Evolutionary conservation across 1,284 basidiomycete species (phyloP).

Genomic region (Sporisorium iseilematis-ciliati): DNA sequence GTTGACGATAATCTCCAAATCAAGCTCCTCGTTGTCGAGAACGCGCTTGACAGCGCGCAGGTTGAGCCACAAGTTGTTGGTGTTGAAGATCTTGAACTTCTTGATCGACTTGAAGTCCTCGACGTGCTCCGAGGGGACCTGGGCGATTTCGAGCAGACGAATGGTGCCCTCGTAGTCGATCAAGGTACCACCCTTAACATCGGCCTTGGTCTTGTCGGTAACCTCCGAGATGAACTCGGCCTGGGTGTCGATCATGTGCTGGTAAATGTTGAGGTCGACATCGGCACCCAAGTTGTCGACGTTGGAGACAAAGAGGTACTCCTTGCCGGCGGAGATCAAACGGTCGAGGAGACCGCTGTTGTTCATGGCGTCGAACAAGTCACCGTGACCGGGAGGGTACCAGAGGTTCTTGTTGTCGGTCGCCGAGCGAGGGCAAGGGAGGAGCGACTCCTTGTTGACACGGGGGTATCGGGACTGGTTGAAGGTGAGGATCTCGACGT

Average conservation of each 20-base stretch:
- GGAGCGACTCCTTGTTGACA: constrained; percentile 92
- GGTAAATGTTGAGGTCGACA: constrained; percentile 77
- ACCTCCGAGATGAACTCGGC: constrained; percentile 74
- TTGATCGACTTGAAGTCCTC: constrained; percentile 95
- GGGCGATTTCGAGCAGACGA: constrained; percentile 96
- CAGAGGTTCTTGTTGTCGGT: constrained; percentile 94
- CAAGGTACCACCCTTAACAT: constrained; percentile 97
- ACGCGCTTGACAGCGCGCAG: constrained; percentile 89
- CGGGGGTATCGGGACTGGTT: constrained; percentile 99
- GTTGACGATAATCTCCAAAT: constrained; percentile 94
- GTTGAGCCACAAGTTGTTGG: constrained; percentile 98
- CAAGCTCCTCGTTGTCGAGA: constrained; percentile 85
- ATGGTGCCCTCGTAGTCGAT: constrained; percentile 96
- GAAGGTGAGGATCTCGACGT: constrained; percentile 75
- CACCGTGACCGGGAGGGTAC: constrained; percentile 97
- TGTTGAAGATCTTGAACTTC: constrained; percentile 73
- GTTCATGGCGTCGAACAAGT: constrained; percentile 90
- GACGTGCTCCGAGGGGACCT: constrained; percentile 96
- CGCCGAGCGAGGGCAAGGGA: constrained; percentile 87
- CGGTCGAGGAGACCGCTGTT: constrained; percentile 97
- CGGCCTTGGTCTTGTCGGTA: constrained; percentile 99
- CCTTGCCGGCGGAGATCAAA: constrained; percentile 93
- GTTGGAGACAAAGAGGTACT: constrained; percentile 98
- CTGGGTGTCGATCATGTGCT: constrained; percentile 73
- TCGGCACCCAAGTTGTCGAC: constrained; percentile 99